Evolutionary conservation across 352 stramenopile genomes (phyloP).

Genomic region (Phytophthora litchii): DNA sequence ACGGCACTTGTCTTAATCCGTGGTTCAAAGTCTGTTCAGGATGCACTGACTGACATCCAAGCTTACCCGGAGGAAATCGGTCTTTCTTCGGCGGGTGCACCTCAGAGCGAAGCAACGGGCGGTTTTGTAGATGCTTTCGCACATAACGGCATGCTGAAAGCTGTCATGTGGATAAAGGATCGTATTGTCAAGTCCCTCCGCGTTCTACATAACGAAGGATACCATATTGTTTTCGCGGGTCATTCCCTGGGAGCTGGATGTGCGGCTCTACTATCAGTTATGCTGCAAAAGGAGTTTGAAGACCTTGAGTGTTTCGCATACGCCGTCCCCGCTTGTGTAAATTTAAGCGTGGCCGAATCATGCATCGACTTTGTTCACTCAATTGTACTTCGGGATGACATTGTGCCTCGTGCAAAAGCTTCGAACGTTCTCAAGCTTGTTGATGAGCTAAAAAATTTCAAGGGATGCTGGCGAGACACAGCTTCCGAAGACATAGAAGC

Average conservation of each 20-base stretch:
- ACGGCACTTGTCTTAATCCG: conserved; percentile 80
- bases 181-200: conserved; percentile 79
- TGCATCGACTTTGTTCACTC: conserved; percentile 84
- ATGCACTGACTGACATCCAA: conserved; percentile 86
- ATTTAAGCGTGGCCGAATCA: conserved; percentile 78
- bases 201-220: conserved; percentile 75
- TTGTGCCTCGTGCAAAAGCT: conserved; percentile 83
- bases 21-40: conserved; percentile 87
- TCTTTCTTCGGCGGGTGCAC: conserved; percentile 40
- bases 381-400: conserved; percentile 85
- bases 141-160: conserved; percentile 88
- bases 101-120: conserved; percentile 52
- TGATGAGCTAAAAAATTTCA: conserved; percentile 79
- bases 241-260: conserved; percentile 85
- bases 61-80: conserved; percentile 81
- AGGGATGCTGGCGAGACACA: conserved; percentile 80
- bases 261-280: conserved; percentile 76
- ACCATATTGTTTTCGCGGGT: conserved; percentile 81
- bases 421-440: conserved; percentile 85
- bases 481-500: conserved; percentile 81
- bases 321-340: conserved; percentile 82
- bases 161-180: conserved; percentile 89
- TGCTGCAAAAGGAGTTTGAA: conserved; percentile 88
- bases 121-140: conserved; percentile 88
- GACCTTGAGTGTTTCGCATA: conserved; percentile 88